Evolutionary conservation across 2,329 filamentous ascomycete genomes (phyloP).

Genomic region (Verticillium albo-atrum): DNA sequence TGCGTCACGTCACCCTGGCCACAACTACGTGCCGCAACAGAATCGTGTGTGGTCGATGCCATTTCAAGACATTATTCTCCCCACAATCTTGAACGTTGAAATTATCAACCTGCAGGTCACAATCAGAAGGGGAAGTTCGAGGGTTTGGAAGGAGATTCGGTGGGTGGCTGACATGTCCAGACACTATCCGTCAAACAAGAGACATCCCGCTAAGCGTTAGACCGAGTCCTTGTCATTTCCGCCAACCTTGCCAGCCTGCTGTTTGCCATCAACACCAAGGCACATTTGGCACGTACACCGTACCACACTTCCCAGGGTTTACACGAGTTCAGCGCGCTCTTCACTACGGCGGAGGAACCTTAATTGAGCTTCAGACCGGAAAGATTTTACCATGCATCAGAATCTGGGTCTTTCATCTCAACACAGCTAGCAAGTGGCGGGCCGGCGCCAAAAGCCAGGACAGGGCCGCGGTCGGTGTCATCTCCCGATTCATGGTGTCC

Average conservation of each 20-base stretch:
- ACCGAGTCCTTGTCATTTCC: background rate
- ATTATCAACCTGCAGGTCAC: background rate
- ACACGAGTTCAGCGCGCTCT: background rate
- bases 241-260: background rate
- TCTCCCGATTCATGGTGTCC: background rate
- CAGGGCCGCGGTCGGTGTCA: background rate
- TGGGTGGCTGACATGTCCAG: background rate
- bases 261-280: background rate
- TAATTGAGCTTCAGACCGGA: background rate
- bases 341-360: background rate
- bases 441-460: background rate
- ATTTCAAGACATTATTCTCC: background rate
- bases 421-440: background rate
- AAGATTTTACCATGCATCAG: background rate
- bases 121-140: background rate
- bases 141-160: background rate
- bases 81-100: background rate
- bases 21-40: background rate
- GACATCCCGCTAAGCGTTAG: background rate
- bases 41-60: background rate
- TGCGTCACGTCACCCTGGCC: background rate
- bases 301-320: background rate
- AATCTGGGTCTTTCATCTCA: background rate
- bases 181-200: background rate
- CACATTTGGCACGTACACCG: background rate